Conservation (phyloP, 306 rosid genomes). For the Acacia acuminata region DNA sequence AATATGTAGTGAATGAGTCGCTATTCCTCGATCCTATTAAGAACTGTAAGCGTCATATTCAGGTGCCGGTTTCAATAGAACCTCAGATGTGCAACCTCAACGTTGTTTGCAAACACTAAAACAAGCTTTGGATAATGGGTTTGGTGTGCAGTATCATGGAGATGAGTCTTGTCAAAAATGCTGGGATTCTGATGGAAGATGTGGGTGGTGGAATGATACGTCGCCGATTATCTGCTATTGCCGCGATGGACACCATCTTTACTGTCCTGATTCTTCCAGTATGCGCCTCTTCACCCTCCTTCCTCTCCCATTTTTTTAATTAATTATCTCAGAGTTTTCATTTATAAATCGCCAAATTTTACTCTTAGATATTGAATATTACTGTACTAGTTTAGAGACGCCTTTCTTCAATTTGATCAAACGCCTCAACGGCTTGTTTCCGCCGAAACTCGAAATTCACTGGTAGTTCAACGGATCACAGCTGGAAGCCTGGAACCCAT, state of each 20-base stretch:
- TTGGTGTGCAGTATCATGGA: not conserved
- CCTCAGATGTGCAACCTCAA: no score
- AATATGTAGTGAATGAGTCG: not conserved
- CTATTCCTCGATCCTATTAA: accelerated
- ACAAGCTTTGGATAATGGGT: not conserved
- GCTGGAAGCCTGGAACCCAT: no score
- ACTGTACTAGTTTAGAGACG: not conserved
- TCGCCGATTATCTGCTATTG: not conserved
- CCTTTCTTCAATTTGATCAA: not conserved
- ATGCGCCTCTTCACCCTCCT: not conserved
- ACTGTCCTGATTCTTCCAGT: not conserved
- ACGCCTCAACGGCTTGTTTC: no score
- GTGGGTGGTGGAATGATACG: not conserved
- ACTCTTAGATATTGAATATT: not conserved
- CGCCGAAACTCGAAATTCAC: no score
- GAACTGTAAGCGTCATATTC: not conserved
- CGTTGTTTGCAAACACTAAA: no score
- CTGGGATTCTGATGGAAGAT: not conserved
- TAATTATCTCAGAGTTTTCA: not conserved
- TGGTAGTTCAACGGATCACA: no score
- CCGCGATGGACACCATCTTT: not conserved
- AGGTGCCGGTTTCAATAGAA: not conserved
- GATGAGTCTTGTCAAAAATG: not conserved
- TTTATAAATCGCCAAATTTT: not conserved
- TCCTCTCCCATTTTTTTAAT: not conserved